Conservation (phyloP, 2,329 filamentous ascomycete species). For the Parafenestella ontariensis region DNA sequence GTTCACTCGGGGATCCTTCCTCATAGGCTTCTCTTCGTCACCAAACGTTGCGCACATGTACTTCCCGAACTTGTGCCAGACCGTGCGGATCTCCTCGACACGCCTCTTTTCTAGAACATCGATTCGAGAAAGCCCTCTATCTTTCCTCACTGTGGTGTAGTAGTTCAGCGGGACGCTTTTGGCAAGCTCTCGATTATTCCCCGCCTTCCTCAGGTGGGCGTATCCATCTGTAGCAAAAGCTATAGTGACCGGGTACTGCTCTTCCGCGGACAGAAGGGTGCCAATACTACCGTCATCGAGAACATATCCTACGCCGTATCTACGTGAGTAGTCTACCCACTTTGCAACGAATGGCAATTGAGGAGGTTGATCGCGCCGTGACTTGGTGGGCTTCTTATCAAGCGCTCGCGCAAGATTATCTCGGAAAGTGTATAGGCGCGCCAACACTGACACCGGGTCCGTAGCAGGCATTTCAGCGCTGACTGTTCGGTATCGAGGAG, state of each 20-base stretch:
- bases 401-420: slow-evolving; percentile 56
- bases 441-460: slow-evolving; percentile 55
- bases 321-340: slow-evolving; percentile 90
- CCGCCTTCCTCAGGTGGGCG: slow-evolving; percentile 72
- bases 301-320: slow-evolving; percentile 84
- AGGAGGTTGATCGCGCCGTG: slow-evolving; percentile 58
- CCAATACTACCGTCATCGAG: slow-evolving; percentile 82
- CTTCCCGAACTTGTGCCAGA: slow-evolving; percentile 72
- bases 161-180: slow-evolving; percentile 66
- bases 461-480: slow-evolving; percentile 46
- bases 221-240: slow-evolving; percentile 76
- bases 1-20: slow-evolving; percentile 53
- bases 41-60: slow-evolving; percentile 65
- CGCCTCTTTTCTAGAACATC: slow-evolving; percentile 66
- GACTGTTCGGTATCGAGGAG: slow-evolving; percentile 31
- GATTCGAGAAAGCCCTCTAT: slow-evolving; percentile 68
- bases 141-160: slow-evolving; percentile 71
- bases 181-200: slow-evolving; percentile 60
- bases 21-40: slow-evolving; percentile 55
- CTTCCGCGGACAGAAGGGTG: slow-evolving; percentile 62
- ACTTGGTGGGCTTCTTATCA: slow-evolving; percentile 44
- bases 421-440: slow-evolving; percentile 53
- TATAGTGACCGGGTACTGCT: slow-evolving; percentile 68
- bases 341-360: slow-evolving; percentile 68
- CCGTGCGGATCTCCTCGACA: slow-evolving; percentile 64